Evolutionary conservation across 805 yeast species (phyloP), one percentile per base, ranked within the genome.

Genomic region (Kuraishia capsulata): DNA sequence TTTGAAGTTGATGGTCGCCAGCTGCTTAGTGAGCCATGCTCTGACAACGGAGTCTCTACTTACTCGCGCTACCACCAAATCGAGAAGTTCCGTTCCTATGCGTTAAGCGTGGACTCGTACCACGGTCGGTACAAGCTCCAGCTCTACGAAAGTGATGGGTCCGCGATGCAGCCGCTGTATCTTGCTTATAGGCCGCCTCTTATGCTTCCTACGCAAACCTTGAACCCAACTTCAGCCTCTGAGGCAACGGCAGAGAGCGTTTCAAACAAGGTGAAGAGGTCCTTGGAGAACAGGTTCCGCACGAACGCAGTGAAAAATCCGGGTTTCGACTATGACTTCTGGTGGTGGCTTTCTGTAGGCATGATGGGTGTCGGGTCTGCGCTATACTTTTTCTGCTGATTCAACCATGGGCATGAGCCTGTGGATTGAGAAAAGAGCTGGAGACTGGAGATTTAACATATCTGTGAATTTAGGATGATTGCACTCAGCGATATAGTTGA

Each of bases 181-280:
- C 70, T 92, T 57, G 96, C 94, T 2, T 92, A 89, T 65, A 73
- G 74, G 50, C 98, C 98, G 4, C 94, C 98, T 8, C 71, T 83
- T 74, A 92, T 92, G 98, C 74, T 92, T 43, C 98, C 98, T 18
- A 92, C 97, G 1, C 62, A 57, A 38, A 89, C 97, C 0, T 64
- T 92, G 69, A 90, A 89, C 59, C 98, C 98, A 18, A 84, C 95
- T 2, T 48, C 48, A 4, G 62, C 65, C 2, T 53, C 67, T 5
- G 49, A 53, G 4, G 48, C 52, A 4, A 47, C 67, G 4, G 42
- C 62, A 35, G 44, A 63, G 10, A 56, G 53, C 9, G 41, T 58
- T 13, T 50, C 62, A 5, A 47, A 62, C 38, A 65, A 73, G 40
- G 74, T 86, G 35, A 78, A 76, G 57, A 73, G 96, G 56, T 67